phyloP scores from a whole-genome alignment of 805 yeast species.

The Candida anglica region DNA sequence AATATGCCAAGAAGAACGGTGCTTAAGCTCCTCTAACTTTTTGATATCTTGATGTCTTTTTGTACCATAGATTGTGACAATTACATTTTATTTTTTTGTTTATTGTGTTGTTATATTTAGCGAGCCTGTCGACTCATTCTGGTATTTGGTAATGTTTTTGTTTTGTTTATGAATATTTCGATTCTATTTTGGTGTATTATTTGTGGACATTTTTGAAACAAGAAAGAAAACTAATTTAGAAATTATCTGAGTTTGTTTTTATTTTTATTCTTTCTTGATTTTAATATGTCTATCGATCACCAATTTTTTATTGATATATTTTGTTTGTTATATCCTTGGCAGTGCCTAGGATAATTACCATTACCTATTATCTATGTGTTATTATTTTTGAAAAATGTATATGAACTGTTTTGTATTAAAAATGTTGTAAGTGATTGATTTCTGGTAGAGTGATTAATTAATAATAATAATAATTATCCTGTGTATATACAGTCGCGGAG shows the following conservation, averaged over 20 bases:
- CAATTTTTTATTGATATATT: constrained; percentile 1
- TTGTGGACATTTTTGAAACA: background rate
- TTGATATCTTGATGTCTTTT: background rate
- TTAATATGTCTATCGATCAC: background rate
- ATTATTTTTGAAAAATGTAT: constrained; percentile 4
- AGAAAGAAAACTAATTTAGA: background rate
- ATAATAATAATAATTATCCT: no score
- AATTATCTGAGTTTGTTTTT: no score
- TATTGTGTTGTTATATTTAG: background rate
- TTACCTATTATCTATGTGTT: constrained; percentile 1
- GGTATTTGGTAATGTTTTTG: background rate
- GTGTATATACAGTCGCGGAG: no score
- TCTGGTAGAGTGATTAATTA: no score
- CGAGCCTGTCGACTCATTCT: no score
- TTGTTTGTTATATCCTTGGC: constrained; percentile 3
- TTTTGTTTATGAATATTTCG: background rate
- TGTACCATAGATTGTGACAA: constrained; percentile 4
- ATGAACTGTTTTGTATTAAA: no score
- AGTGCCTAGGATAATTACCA: constrained; percentile 4
- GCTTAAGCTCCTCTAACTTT: constrained; percentile 1
- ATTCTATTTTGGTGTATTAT: background rate
- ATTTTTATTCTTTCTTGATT: background rate
- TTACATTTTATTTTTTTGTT: background rate
- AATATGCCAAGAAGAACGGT: constrained; percentile 48
- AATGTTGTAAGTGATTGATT: no score